These are phyloP conservation scores for Morella rubra DNA, from an alignment of 306 rosid genomes.

Conservation along the genomic window DNA sequence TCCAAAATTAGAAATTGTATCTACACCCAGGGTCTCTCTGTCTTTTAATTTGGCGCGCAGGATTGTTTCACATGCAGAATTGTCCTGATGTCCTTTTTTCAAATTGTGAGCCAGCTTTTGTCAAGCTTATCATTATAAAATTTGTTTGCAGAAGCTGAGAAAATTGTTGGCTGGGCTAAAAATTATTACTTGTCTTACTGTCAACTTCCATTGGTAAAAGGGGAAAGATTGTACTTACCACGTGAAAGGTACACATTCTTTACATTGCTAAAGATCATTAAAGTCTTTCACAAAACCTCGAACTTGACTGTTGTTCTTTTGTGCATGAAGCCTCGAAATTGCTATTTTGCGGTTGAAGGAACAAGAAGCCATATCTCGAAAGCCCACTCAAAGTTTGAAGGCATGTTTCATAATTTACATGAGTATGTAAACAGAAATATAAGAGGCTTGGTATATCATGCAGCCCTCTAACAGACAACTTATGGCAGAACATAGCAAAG, in stretches of 20 bases:
- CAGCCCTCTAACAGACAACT: slow-evolving; percentile 26
- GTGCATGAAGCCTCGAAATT: slow-evolving; percentile 68
- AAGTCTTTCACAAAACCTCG: slow-evolving; percentile 4
- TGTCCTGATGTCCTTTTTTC: background rate
- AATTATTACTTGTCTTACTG: slow-evolving; percentile 80
- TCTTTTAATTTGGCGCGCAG: background rate
- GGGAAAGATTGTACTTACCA: slow-evolving; percentile 73
- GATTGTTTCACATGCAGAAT: background rate
- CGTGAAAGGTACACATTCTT: slow-evolving; percentile 66
- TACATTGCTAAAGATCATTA: background rate
- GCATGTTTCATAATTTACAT: slow-evolving; percentile 39
- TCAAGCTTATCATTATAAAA: slow-evolving; percentile 4
- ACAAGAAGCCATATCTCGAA: slow-evolving; percentile 61
- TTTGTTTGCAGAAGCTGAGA: slow-evolving; percentile 80
- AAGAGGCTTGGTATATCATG: slow-evolving; percentile 1
- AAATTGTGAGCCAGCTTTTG: background rate
- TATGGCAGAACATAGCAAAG: slow-evolving; percentile 81
- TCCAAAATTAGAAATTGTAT: background rate
- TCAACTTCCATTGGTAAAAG: slow-evolving; percentile 65
- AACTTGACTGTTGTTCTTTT: slow-evolving; percentile 29
- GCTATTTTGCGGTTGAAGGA: slow-evolving; percentile 78
- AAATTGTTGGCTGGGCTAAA: slow-evolving; percentile 95
- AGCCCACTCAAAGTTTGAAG: slow-evolving; percentile 89
- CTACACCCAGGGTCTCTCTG: background rate
- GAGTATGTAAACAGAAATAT: slow-evolving; percentile 10